Evolutionary conservation across 371 early-diverging fungal genomes (phyloP), one percentile per base, ranked within the genome.

Genomic region (Cokeromyces recurvatus): DNA sequence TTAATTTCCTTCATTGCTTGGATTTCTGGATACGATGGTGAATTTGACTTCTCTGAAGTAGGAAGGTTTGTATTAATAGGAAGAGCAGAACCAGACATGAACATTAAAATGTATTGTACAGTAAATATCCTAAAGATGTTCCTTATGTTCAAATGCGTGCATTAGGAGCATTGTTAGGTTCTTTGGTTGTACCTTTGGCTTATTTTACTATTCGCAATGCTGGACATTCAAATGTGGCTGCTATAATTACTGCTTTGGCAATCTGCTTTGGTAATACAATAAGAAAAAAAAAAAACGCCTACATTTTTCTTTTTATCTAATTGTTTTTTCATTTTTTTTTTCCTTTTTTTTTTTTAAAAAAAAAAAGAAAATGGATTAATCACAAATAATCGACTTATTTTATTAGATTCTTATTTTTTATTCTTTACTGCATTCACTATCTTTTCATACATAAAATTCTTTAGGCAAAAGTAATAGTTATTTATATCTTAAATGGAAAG

Each of bases 281-380:
- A 11, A 12, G 32, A 5, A 29, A 29, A 29, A 29, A 9, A 15
- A 34, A 34, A 4, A 15, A 34, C 4, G 15, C n/a, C 35, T 9
- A 34, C 35, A 15, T 11, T 6, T 34, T 34, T n/a, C 4, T 11
- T 11, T 4, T 34, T 9, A 34, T 9, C n/a, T 34, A 34, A 34
- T 9, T 43, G 29, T 51, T 47, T 43, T 20, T 38, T 22, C 23
- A n/a, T n/a, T 44, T 27, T 32, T 44, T 37, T 20, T 21, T 19
- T 48, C 43, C 48, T 48, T 25, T n/a, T 44, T 15, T 34, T 14
- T 32, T 21, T 15, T 29, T 35, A n/a, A n/a, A n/a, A n/a, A n/a
- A n/a, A n/a, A n/a, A n/a, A 57, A 89, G 97, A 97, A 55, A 97
- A 91, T 59, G 79, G 89, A 12, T 69, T 95, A 46, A 78, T 91